phyloP scores from a whole-genome alignment of 306 rosid genomes.

The Dalbergia cultrata region DNA sequence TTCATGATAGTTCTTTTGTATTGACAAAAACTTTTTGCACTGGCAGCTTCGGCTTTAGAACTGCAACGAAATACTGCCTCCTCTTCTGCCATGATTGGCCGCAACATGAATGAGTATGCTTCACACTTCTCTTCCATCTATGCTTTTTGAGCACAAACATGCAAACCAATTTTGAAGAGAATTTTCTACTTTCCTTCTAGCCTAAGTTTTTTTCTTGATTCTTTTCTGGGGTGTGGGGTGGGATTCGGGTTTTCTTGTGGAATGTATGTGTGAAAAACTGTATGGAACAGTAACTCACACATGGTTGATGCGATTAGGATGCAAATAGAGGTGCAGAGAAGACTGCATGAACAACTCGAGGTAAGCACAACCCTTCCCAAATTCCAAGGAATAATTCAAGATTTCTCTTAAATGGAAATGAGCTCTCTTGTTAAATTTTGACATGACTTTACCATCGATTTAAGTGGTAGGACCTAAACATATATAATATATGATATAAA shows the following conservation, averaged over 20 bases:
- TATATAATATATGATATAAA: no score
- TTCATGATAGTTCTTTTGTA: conserved; percentile 40
- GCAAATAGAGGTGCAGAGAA: conserved; percentile 99
- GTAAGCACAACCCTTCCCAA: conserved; percentile 48
- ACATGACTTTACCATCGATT: no score
- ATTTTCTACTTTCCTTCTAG: conserved; percentile 8
- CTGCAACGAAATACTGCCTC: conserved; percentile 88
- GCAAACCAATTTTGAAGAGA: conserved; percentile 3
- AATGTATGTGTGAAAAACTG: conserved; percentile 54
- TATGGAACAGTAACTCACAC: conserved; percentile 67
- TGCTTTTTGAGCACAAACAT: conserved; percentile 8
- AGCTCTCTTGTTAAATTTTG: no score
- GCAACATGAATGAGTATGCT: conserved; percentile 95
- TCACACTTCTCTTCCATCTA: not conserved
- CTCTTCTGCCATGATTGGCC: conserved; percentile 85
- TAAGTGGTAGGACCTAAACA: no score
- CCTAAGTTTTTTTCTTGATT: conserved; percentile 29
- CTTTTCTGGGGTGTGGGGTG: conserved; percentile 43
- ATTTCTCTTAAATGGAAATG: no score
- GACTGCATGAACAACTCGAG: conserved; percentile 96
- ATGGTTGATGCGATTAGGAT: conserved; percentile 86
- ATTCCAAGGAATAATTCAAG: no score
- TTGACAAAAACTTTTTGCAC: conserved; percentile 45
- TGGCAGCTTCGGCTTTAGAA: conserved; percentile 83
- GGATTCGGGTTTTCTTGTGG: conserved; percentile 58